Percentiles rank a stretch among this genome's conserved stretches.
Evolutionary conservation across 2,329 filamentous ascomycete species (phyloP).

Genomic region (Colletotrichum lini): DNA sequence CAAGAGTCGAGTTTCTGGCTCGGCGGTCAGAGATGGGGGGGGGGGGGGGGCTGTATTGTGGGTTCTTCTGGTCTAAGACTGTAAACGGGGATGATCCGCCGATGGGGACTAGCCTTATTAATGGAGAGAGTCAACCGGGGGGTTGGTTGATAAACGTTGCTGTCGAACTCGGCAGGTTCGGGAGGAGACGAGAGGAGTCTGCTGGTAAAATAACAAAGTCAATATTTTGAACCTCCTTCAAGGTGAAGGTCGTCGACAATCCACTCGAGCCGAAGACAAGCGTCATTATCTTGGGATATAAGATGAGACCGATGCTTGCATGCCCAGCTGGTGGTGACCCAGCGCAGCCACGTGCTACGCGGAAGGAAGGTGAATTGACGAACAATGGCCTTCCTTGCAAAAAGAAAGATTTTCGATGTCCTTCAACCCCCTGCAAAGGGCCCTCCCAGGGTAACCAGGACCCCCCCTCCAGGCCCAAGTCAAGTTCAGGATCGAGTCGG

Average conservation of each 20-base stretch:
- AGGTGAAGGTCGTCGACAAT: no score
- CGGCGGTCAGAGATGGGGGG: not conserved
- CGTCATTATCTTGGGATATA: constrained; percentile 13
- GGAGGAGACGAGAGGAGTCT: not conserved
- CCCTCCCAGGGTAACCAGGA: no score
- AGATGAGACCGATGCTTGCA: not conserved
- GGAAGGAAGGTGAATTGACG: not conserved
- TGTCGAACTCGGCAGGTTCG: not conserved
- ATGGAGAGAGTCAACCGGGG: constrained; percentile 2
- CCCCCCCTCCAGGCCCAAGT: no score
- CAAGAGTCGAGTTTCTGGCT: not conserved
- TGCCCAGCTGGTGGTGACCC: not conserved
- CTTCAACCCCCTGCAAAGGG: no score
- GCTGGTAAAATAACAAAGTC: not conserved
- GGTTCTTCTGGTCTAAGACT: not conserved
- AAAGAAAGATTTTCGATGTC: constrained; percentile 3
- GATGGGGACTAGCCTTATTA: constrained; percentile 11
- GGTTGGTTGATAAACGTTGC: not conserved
- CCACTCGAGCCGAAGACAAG: not conserved
- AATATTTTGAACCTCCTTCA: not conserved
- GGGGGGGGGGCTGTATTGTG: not conserved
- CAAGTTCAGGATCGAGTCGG: not conserved
- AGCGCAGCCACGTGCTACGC: not conserved
- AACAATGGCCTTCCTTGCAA: constrained; percentile 1
- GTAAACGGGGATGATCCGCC: constrained; percentile 12